Base-by-base conservation (phyloP, 352 stramenopile species). In the Pythium aquatile region DNA sequence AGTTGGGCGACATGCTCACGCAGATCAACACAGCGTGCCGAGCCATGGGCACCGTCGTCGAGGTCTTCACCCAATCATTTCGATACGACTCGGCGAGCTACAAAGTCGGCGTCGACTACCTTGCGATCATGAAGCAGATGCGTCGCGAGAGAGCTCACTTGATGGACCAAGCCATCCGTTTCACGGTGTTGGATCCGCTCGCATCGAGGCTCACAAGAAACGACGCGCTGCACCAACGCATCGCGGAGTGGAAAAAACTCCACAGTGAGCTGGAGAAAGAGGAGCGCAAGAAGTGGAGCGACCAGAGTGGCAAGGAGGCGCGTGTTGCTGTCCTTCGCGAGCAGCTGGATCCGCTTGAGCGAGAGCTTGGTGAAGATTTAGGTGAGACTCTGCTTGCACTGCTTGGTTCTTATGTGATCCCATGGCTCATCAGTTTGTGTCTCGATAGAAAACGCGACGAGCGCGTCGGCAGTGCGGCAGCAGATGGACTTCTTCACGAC, bases 81-180 rank as follows among this genome's bases (percentile, higher is more conserved):
- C 73, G 76, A 66, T 87, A 78, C 29, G 65, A 69, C 2, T 51
- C 42, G 35, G 62, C 71, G 20, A 65, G 58, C 42, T 77, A 81
- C 57, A 46, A 67, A 47, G 37, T 65, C 49, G 75, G 78, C 33
- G 72, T 68, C 14, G 77, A 87, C 20, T 90, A 77, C 63, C 61
- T 83, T 46, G 52, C 76, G 7, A 66, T 69, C 26, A 78, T 86
- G 68, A 86, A 81, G 55, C 63, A 73, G 42, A 80, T 92, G 62
- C 73, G 81, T n/a, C 73, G 65, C 39, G 69, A 85, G 44, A 70
- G 83, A 28, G 82, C 75, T 0, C 78, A 92, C 26, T 70, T 79
- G 46, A 79, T 91, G 75, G 83, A 94, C 40, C 85, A 92, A 63
- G 86, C 85, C 3, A 77, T 94, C 51, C 78, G 81, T 13, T 91